These are phyloP conservation scores for Wickerhamomyces chaumierensis DNA, from an alignment of 805 yeast genomes.

Conservation along the genomic window DNA sequence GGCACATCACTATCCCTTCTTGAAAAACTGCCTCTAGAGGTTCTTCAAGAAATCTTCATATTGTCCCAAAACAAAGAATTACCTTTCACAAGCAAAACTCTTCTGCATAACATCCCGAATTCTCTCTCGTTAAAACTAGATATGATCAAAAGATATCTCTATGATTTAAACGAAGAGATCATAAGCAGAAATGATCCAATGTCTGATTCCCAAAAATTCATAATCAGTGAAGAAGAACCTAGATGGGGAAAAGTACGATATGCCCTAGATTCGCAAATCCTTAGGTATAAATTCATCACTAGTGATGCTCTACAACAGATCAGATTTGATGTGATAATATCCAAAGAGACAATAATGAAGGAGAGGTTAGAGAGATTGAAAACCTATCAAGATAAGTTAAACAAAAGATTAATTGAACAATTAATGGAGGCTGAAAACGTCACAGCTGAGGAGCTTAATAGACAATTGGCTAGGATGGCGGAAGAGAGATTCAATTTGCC, in stretches of 20 bases:
- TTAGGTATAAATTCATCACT: slow-evolving; percentile 15
- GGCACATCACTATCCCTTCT: slow-evolving; percentile 10
- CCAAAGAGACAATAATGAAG: slow-evolving; percentile 5
- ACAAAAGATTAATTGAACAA: slow-evolving; percentile 8
- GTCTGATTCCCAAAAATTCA: too few species aligned
- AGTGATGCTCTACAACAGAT: slow-evolving; percentile 14
- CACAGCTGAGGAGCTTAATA: slow-evolving; percentile 8
- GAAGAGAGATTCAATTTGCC: slow-evolving; percentile 7
- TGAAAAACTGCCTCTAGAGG: slow-evolving; percentile 30
- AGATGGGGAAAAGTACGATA: slow-evolving; percentile 4
- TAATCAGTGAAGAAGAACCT: too few species aligned
- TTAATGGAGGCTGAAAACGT: slow-evolving; percentile 5
- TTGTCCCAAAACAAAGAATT: slow-evolving; percentile 26
- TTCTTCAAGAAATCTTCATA: slow-evolving; percentile 28
- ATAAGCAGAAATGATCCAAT: too few species aligned
- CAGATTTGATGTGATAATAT: slow-evolving; percentile 17
- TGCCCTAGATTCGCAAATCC: slow-evolving; percentile 10
- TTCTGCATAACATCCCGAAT: slow-evolving; percentile 19
- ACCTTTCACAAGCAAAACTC: slow-evolving; percentile 22
- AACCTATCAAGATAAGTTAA: slow-evolving; percentile 7
- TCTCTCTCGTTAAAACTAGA: slow-evolving; percentile 11
- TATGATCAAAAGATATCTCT: slow-evolving; percentile 11
- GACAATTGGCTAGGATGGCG: slow-evolving; percentile 12
- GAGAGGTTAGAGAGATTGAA: slow-evolving; percentile 11
- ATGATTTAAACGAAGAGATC: slow-evolving; percentile 9